Conservation (phyloP, 345 rosid species). For the Lepidium aucheri region DNA sequence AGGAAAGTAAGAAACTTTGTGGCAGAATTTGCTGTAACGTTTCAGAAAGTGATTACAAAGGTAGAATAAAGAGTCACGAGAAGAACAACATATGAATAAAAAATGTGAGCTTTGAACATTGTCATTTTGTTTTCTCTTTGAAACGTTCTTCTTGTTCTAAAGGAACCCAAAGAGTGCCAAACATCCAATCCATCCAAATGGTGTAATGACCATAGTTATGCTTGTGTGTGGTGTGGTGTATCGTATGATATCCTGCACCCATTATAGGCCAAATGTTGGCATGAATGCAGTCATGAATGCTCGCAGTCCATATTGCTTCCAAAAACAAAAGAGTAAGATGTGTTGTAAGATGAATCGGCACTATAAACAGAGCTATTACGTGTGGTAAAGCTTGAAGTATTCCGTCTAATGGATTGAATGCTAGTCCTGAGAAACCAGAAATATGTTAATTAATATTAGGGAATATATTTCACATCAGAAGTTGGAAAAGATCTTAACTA, state of each 20-base stretch:
- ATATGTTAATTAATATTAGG: neutral
- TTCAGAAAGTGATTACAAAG: neutral
- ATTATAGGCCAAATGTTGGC: slow-evolving; percentile 70
- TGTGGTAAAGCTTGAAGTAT: slow-evolving; percentile 81
- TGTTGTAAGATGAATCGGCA: slow-evolving; percentile 63
- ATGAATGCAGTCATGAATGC: slow-evolving; percentile 82
- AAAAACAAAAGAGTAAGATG: slow-evolving; percentile 58
- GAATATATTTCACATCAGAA: too few relatives aligned
- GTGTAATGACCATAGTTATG: slow-evolving; percentile 92
- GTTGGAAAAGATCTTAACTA: too few relatives aligned
- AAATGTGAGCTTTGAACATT: neutral
- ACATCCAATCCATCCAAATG: slow-evolving; percentile 91
- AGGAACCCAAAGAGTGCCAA: slow-evolving; percentile 66
- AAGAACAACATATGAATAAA: neutral
- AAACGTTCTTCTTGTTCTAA: slow-evolving; percentile 17
- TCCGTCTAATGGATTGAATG: slow-evolving; percentile 76
- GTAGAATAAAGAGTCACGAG: neutral
- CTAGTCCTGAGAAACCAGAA: slow-evolving; percentile 45
- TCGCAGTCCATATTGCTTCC: slow-evolving; percentile 73
- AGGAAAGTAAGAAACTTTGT: neutral
- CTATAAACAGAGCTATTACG: slow-evolving; percentile 49
- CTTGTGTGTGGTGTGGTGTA: slow-evolving; percentile 84
- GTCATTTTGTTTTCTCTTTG: slow-evolving; percentile 2
- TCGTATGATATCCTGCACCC: slow-evolving; percentile 95
- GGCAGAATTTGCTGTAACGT: neutral